Evolutionary conservation across 2,329 filamentous ascomycete species (phyloP), one percentile per base, ranked within the genome.

Genomic region (Sphaerulina musiva): DNA sequence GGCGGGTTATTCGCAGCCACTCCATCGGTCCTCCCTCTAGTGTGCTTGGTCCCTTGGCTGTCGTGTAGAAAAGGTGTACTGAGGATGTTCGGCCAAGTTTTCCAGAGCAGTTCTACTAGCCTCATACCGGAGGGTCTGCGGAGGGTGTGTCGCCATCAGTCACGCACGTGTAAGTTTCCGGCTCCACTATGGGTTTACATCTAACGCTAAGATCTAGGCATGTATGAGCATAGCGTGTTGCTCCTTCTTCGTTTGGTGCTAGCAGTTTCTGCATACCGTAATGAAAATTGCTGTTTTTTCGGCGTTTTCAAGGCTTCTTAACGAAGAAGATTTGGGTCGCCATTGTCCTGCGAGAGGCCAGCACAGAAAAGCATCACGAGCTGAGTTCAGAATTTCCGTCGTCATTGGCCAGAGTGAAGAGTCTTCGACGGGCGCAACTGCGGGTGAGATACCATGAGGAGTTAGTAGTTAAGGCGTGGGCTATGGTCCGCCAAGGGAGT

Each of bases 1-100:
- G 40, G 48, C 29, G 41, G 38, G 41, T 41, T 45, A n/a, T 31
- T 41, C 48, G 48, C 38, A 51, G 48, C 48, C 42, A 51, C 31
- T 45, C 10, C 29, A 20, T 34, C 48, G 45, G 48, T 23, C 17
- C 9, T 12, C 17, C 17, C 5, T 26, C 42, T 44, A 44, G 23
- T 26, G 42, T 29, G 42, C 42, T 44, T 44, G 42, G 42, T 26
- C 12, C 23, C 41, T 45, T 51, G 48, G 47, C 47, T 8, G 10
- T 17, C 26, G n/a, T 26, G 14, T 29, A 31, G 14, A 46, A n/a
- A 45, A 10, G 29, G 14, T 34, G 34, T 51, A 10, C 41, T 12
- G 11, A 8, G 34, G 10, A 2, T 29, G 20, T n/a, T 20, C 6
- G 12, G 26, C 29, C 23, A 41, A 41, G 38, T 20, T 51, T 20